These are phyloP conservation scores for Cryphonectria nitschkei DNA, from an alignment of 2,329 filamentous ascomycete species.

Conservation along the genomic window DNA sequence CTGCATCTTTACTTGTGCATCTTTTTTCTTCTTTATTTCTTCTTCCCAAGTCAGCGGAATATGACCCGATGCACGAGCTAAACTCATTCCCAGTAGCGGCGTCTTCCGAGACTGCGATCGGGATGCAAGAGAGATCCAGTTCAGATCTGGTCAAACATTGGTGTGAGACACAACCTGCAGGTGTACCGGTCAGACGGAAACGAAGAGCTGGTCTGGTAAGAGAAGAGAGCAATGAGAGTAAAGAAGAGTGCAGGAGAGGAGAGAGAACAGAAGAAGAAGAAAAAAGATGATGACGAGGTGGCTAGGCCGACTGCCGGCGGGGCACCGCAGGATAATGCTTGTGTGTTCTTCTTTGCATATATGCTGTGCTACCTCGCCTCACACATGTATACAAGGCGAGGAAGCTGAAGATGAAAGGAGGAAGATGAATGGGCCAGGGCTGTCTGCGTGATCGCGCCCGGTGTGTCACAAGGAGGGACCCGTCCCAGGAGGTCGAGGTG, in stretches of 20 bases:
- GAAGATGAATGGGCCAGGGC: neutral
- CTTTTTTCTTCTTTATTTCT: neutral
- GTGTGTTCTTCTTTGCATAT: neutral
- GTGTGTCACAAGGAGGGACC: slow-evolving; percentile 14
- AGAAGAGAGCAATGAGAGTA: neutral
- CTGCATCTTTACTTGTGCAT: neutral
- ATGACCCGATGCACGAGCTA: neutral
- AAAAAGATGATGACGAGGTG: neutral
- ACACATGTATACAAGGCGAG: neutral
- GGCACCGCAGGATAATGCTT: slow-evolving; percentile 1
- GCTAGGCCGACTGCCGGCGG: neutral
- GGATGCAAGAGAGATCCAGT: slow-evolving; percentile 17
- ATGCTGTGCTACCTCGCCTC: slow-evolving; percentile 18
- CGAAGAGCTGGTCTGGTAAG: neutral
- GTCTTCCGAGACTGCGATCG: slow-evolving; percentile 16
- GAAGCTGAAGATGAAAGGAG: slow-evolving; percentile 14
- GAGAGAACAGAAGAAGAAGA: too few relatives aligned
- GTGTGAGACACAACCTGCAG: neutral
- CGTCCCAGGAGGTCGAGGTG: neutral
- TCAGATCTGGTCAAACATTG: slow-evolving; percentile 20
- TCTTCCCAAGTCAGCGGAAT: neutral
- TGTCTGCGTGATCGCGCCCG: slow-evolving; percentile 18
- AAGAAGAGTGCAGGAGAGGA: neutral
- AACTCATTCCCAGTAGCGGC: neutral
- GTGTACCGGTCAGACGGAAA: neutral